phyloP scores from a whole-genome alignment of 2,329 filamentous ascomycete genomes.

The Xylariaceae sp. region DNA sequence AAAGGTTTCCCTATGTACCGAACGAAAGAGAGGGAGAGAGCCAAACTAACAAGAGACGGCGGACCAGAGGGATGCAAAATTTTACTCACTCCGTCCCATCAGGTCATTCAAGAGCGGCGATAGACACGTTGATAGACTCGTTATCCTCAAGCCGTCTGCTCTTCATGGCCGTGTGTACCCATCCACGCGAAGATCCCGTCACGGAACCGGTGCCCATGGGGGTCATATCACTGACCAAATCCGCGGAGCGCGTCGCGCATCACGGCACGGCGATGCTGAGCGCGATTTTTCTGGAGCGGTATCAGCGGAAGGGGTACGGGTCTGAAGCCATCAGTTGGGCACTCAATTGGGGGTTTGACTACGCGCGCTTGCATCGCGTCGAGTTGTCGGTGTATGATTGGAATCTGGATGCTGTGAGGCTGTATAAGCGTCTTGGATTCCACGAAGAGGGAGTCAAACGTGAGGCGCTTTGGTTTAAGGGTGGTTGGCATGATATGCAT shows the following conservation, averaged over 20 bases:
- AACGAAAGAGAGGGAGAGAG: too few species aligned
- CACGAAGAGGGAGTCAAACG: conserved; percentile 10
- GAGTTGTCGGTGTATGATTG: conserved; percentile 8
- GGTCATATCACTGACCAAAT: conserved; percentile 5
- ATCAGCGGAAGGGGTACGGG: conserved; percentile 13
- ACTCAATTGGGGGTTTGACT: conserved; percentile 15
- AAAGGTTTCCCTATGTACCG: too few species aligned
- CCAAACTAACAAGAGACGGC: too few species aligned
- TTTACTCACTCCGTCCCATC: conserved; percentile 6
- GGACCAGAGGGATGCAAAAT: conserved; percentile 9
- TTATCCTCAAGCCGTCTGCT: conserved; percentile 7
- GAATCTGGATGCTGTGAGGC: conserved; percentile 11
- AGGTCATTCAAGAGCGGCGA: neutral
- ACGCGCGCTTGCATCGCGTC: conserved; percentile 15
- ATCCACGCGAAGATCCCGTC: neutral
- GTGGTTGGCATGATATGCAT: conserved; percentile 12
- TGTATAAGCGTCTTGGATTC: conserved; percentile 13
- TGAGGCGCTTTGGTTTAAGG: conserved; percentile 14
- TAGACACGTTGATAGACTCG: neutral
- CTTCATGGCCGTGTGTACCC: conserved; percentile 13
- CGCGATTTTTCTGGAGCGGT: neutral
- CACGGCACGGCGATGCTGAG: conserved; percentile 7
- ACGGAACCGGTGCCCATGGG: conserved; percentile 5
- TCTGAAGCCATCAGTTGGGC: conserved; percentile 13
- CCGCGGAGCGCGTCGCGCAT: conserved; percentile 2